phyloP scores from a whole-genome alignment of 345 rosid species.

The Adansonia digitata region DNA sequence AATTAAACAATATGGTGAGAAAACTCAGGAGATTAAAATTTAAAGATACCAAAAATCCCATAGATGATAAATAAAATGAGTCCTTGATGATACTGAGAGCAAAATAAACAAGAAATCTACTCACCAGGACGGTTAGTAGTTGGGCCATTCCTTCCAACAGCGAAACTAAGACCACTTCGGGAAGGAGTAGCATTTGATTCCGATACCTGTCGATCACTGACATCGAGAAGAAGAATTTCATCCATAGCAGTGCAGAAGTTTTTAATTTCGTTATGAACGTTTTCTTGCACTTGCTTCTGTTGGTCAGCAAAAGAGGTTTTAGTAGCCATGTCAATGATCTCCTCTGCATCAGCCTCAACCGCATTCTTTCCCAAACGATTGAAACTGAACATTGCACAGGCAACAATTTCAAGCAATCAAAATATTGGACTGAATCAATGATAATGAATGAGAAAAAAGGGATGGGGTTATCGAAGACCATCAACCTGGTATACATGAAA shows the following conservation, averaged over 20 bases:
- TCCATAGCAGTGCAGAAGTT: conserved; percentile 58
- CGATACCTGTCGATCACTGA: conserved; percentile 19
- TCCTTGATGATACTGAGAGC: neutral
- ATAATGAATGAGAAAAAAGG: neutral
- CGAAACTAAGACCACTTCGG: conserved; percentile 77
- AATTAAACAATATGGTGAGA: neutral
- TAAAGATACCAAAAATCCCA: neutral
- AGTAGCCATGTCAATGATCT: conserved; percentile 74
- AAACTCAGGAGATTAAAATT: neutral
- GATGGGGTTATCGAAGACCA: neutral
- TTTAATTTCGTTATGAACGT: conserved; percentile 57
- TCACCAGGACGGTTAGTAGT: conserved; percentile 40
- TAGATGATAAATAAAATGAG: neutral
- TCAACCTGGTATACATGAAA: conserved; percentile 71
- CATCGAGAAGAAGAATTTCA: conserved; percentile 49
- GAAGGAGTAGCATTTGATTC: conserved; percentile 33
- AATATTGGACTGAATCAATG: neutral
- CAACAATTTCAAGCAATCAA: conserved; percentile 1
- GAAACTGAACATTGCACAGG: conserved; percentile 39
- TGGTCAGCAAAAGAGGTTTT: conserved; percentile 71
- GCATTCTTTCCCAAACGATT: conserved; percentile 73
- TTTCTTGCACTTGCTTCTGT: conserved; percentile 78
- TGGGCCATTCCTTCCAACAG: conserved; percentile 46
- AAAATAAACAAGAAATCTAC: conserved; percentile 10
- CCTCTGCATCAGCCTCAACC: conserved; percentile 74